These are phyloP conservation scores for Paramecium octaurelia DNA, from an alignment of 73 alveolate species.

Conservation along the genomic window DNA sequence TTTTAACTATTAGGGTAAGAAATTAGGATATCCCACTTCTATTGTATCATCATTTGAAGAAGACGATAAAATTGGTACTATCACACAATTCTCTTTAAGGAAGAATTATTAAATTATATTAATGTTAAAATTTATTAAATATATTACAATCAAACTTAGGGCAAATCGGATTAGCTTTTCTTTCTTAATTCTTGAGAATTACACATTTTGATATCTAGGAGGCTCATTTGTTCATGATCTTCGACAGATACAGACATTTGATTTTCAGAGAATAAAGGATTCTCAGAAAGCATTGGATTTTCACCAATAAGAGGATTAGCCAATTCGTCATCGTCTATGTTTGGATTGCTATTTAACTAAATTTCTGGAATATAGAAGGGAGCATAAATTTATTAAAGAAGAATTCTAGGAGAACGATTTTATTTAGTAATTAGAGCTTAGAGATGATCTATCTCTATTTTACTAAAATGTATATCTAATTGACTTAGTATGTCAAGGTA, in stretches of 20 bases:
- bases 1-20: too few relatives aligned
- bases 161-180: neutral
- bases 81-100: neutral
- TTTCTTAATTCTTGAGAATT: slow-evolving; percentile 17
- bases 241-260: neutral
- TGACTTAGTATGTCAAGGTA: neutral
- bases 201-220: slow-evolving; percentile 2
- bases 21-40: too few relatives aligned
- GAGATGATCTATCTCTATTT: neutral
- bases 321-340: neutral
- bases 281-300: slow-evolving; percentile 16
- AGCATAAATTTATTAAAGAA: neutral
- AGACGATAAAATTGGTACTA: neutral
- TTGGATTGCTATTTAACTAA: neutral
- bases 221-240: slow-evolving; percentile 4
- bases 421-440: neutral
- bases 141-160: neutral
- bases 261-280: neutral
- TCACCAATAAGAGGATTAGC: neutral
- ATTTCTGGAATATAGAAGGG: neutral
- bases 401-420: neutral
- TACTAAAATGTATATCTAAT: neutral
- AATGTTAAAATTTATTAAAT: neutral
- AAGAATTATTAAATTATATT: neutral
- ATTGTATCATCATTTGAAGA: neutral